These are phyloP conservation scores for Nothopassalora personata DNA, from an alignment of 2,329 filamentous ascomycete genomes.

Conservation along the genomic window DNA sequence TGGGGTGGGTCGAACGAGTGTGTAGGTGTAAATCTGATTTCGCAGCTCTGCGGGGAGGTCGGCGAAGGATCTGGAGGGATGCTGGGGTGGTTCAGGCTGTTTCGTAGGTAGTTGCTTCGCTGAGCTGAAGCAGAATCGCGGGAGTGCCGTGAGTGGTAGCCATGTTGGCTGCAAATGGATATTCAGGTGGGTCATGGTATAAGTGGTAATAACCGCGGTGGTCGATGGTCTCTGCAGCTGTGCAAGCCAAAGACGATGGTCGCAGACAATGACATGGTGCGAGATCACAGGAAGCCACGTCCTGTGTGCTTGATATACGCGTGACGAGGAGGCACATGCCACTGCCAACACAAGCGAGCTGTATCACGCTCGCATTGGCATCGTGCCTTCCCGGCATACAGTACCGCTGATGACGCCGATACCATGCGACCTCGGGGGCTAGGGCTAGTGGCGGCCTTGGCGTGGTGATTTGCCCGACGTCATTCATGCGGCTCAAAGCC, in stretches of 20 bases:
- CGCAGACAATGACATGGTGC: background rate
- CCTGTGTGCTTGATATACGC: background rate
- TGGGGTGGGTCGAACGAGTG: background rate
- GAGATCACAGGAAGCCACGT: background rate
- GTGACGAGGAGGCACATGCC: background rate
- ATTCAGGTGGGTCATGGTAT: background rate
- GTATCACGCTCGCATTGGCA: background rate
- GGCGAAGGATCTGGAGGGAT: background rate
- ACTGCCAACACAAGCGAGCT: background rate
- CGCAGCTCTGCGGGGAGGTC: conserved; percentile 4
- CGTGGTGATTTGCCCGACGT: background rate
- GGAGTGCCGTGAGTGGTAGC: background rate
- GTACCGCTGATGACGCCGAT: background rate
- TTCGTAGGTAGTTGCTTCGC: background rate
- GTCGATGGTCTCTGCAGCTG: background rate
- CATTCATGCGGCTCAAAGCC: background rate
- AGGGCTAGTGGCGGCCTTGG: background rate
- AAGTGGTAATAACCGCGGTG: background rate
- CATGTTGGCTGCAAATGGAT: background rate
- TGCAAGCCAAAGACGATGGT: background rate
- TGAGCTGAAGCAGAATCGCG: conserved; percentile 2
- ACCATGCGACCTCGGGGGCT: background rate
- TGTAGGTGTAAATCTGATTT: conserved; percentile 4
- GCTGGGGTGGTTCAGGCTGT: background rate
- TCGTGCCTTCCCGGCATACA: background rate